Conservation (phyloP, 345 rosid genomes). For the Salix caprea region DNA sequence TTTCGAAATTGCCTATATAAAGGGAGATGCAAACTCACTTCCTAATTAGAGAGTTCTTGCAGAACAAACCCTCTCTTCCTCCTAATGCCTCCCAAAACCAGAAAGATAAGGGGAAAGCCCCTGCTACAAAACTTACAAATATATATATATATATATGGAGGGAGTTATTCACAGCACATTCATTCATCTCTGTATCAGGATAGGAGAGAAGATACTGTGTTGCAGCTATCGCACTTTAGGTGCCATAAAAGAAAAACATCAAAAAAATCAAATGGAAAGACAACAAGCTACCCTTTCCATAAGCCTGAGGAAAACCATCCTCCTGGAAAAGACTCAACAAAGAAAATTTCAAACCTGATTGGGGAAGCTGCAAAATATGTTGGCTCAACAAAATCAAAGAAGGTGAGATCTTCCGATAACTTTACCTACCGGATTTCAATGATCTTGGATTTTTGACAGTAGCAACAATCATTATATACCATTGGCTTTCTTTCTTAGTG, state of each 20-base stretch:
- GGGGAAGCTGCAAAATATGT: constrained; percentile 86
- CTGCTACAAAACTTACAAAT: too few species aligned
- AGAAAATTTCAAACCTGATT: constrained; percentile 76
- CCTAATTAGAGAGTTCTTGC: too few species aligned
- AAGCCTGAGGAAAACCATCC: constrained; percentile 93
- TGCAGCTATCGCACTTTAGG: constrained; percentile 78
- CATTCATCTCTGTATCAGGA: constrained; percentile 55
- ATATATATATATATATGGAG: not conserved
- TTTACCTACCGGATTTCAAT: constrained; percentile 3
- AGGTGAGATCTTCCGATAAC: constrained; percentile 42
- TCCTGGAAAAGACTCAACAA: constrained; percentile 84
- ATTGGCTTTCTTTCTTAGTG: not conserved
- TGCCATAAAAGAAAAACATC: constrained; percentile 79
- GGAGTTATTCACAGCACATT: constrained; percentile 11
- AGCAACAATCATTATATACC: not conserved
- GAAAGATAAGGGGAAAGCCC: too few species aligned
- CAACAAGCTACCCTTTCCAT: constrained; percentile 65
- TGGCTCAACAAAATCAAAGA: constrained; percentile 77
- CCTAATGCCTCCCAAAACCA: too few species aligned
- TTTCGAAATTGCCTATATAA: too few species aligned
- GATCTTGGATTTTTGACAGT: not conserved
- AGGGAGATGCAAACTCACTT: too few species aligned
- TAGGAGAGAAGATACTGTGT: constrained; percentile 90
- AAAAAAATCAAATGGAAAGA: constrained; percentile 71
- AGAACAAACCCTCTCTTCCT: too few species aligned